Percentiles rank a stretch among this genome's conserved stretches.
phyloP scores from a whole-genome alignment of 495 filamentous ascomycete species.

The Daldinia childiae region DNA sequence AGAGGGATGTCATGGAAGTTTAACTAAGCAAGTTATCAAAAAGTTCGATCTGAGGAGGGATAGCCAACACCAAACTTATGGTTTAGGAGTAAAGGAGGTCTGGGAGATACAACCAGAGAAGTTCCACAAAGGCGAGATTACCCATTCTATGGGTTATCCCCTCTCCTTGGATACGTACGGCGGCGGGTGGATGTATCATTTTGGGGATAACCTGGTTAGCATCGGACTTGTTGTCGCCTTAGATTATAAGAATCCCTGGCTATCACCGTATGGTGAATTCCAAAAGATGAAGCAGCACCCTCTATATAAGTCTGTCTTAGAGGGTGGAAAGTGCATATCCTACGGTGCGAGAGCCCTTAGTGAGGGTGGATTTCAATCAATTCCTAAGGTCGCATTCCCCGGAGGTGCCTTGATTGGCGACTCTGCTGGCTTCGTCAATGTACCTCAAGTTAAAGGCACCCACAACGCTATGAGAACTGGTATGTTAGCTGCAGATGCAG shows the following conservation, averaged over 20 bases:
- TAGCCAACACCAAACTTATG: conserved; percentile 94
- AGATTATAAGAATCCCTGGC: conserved; percentile 96
- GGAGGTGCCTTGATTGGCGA: conserved; percentile 96
- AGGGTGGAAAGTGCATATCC: conserved; percentile 96
- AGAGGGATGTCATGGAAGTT: conserved; percentile 95
- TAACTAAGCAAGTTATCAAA: conserved; percentile 94
- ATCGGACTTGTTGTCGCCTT: conserved; percentile 93
- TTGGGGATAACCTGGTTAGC: conserved; percentile 95
- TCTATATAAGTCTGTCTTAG: conserved; percentile 78
- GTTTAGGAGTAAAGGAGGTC: conserved; percentile 92
- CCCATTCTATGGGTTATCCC: conserved; percentile 94
- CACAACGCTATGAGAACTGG: conserved; percentile 98
- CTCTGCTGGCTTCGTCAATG: conserved; percentile 95
- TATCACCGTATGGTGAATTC: conserved; percentile 95
- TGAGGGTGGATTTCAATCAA: conserved; percentile 97
- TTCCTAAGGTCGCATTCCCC: conserved; percentile 95
- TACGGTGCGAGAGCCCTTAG: conserved; percentile 94
- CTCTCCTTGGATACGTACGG: conserved; percentile 90
- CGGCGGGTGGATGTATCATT: conserved; percentile 98
- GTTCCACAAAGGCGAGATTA: conserved; percentile 84
- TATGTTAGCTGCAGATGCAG: conserved; percentile 94
- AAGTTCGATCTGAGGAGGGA: conserved; percentile 92
- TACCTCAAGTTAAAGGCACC: conserved; percentile 98
- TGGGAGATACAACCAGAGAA: conserved; percentile 97
- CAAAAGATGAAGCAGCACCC: conserved; percentile 99